Percentiles rank a stretch among this genome's conserved stretches.
Conservation (phyloP, 129 eudicot species). For the Cynara cardunculus region DNA sequence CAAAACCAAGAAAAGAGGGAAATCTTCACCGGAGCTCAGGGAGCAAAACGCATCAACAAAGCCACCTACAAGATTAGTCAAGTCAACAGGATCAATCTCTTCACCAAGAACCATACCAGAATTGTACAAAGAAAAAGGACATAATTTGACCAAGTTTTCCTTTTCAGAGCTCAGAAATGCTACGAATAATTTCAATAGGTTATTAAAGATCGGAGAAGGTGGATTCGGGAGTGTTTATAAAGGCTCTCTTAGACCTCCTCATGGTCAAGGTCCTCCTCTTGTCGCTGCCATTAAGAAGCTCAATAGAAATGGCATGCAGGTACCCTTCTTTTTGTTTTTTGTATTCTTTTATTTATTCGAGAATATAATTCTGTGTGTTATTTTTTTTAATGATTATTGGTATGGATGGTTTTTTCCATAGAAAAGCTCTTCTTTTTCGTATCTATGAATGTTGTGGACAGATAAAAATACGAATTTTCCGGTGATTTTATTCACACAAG, state of each 20-base stretch:
- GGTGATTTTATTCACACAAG: neutral
- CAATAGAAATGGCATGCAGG: constrained; percentile 72
- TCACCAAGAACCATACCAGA: constrained; percentile 58
- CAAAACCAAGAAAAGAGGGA: constrained; percentile 33
- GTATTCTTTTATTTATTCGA: neutral
- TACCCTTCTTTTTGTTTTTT: neutral
- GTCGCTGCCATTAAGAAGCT: constrained; percentile 84
- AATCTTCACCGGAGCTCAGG: constrained; percentile 58
- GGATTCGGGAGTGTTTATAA: constrained; percentile 87
- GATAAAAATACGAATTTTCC: too few species aligned
- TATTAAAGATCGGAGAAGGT: constrained; percentile 77
- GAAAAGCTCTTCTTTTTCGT: neutral
- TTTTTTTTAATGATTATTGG: neutral
- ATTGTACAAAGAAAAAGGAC: constrained; percentile 60
- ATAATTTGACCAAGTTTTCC: constrained; percentile 53
- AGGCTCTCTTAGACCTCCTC: constrained; percentile 44
- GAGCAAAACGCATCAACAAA: constrained; percentile 16
- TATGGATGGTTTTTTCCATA: neutral
- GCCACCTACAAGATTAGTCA: constrained; percentile 33
- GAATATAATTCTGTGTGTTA: neutral
- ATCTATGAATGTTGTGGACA: neutral
- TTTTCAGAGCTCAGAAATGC: constrained; percentile 63
- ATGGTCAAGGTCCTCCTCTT: constrained; percentile 41
- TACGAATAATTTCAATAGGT: constrained; percentile 54
- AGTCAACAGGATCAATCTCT: constrained; percentile 52